A percentile compares a stretch with the other conserved stretches of the same genome.
Conservation (phyloP, 176 grass and related monocot species). For the Lolium multiflorum region DNA sequence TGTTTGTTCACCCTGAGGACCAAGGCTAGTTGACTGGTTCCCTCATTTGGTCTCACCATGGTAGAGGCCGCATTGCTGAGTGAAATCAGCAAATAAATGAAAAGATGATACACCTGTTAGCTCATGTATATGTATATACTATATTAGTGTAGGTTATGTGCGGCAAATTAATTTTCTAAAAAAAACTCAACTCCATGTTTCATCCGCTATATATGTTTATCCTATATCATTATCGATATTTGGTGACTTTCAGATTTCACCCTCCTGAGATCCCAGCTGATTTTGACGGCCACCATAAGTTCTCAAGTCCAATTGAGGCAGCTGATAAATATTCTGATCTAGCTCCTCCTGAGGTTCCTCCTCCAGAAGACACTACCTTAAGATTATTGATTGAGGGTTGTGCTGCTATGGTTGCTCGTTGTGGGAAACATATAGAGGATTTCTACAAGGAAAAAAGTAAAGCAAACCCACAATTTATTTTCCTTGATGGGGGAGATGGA, state of each 20-base stretch:
- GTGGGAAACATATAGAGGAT: slow-evolving; percentile 96
- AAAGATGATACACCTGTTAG: background rate
- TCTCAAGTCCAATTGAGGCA: slow-evolving; percentile 56
- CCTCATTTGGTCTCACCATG: background rate
- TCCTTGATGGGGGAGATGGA: slow-evolving; percentile 83
- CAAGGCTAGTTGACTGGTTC: background rate
- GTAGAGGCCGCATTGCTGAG: background rate
- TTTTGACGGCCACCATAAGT: slow-evolving; percentile 85
- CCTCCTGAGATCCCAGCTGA: slow-evolving; percentile 76
- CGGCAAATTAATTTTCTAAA: background rate
- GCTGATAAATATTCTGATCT: slow-evolving; percentile 55
- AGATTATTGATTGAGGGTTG: slow-evolving; percentile 82
- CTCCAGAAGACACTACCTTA: slow-evolving; percentile 82
- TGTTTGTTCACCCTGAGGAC: background rate
- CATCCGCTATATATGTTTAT: background rate
- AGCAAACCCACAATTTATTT: slow-evolving; percentile 75
- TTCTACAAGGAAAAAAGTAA: slow-evolving; percentile 90
- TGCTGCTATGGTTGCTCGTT: slow-evolving; percentile 83
- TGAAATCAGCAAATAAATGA: background rate
- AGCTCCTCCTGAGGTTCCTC: slow-evolving; percentile 72
- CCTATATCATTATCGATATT: background rate
- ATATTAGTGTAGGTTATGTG: background rate
- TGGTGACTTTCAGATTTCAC: slow-evolving; percentile 66
- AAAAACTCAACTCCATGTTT: slow-evolving; percentile 3
- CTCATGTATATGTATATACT: background rate